A percentile compares a stretch with the other conserved stretches of the same genome.
These are phyloP conservation scores for Exophiala sp. DNA, from an alignment of 2,329 filamentous ascomycete species.

Conservation along the genomic window DNA sequence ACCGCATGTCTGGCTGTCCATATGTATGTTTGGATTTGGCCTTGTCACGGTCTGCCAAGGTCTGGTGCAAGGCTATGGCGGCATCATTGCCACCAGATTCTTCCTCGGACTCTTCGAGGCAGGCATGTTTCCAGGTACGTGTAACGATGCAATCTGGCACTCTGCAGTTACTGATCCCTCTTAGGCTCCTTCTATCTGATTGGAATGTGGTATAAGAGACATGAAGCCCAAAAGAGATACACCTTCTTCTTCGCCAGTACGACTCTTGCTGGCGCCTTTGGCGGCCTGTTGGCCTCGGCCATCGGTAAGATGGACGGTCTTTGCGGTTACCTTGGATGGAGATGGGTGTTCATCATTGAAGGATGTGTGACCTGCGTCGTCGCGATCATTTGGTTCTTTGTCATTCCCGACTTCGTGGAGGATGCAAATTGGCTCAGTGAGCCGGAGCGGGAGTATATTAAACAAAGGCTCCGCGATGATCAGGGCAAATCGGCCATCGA, in stretches of 20 bases:
- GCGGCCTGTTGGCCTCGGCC: constrained; percentile 55
- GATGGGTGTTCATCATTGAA: constrained; percentile 55
- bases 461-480: constrained; percentile 60
- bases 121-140: constrained; percentile 48
- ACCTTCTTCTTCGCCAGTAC: constrained; percentile 79
- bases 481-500: constrained; percentile 62
- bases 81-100: constrained; percentile 73
- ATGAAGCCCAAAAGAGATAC: constrained; percentile 85
- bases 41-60: constrained; percentile 70
- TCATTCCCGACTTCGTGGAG: constrained; percentile 69
- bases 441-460: constrained; percentile 63
- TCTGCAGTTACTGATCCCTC: not conserved
- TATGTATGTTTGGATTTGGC: constrained; percentile 81
- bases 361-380: constrained; percentile 59
- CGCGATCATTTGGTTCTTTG: constrained; percentile 60
- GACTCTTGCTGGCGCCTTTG: constrained; percentile 57
- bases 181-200: constrained; percentile 33
- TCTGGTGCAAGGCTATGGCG: constrained; percentile 68
- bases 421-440: constrained; percentile 64
- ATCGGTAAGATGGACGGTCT: constrained; percentile 54
- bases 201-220: constrained; percentile 72
- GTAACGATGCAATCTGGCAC: not conserved
- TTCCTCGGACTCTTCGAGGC: constrained; percentile 75
- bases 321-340: constrained; percentile 52
- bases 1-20: constrained; percentile 65